These are phyloP conservation scores for Trametes polyzona DNA, from an alignment of 1,284 basidiomycete species.

Conservation along the genomic window DNA sequence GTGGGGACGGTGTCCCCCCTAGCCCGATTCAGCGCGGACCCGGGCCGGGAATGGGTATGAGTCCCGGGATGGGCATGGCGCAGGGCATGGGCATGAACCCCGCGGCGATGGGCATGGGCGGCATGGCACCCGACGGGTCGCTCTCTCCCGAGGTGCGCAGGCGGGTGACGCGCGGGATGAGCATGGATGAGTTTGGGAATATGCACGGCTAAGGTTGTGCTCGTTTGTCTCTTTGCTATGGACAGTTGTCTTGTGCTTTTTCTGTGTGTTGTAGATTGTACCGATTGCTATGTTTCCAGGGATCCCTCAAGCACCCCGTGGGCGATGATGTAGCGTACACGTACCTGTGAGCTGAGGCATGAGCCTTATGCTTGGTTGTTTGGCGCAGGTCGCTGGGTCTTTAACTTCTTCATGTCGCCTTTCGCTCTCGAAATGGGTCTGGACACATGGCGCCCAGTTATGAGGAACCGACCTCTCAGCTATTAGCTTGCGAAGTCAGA, in stretches of 20 bases:
- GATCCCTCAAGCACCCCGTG: too few species aligned
- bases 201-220: slow-evolving; percentile 25
- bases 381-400: too few species aligned
- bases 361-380: too few species aligned
- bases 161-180: slow-evolving; percentile 31
- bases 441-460: too few species aligned
- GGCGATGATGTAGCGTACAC: too few species aligned
- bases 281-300: too few species aligned
- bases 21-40: slow-evolving; percentile 37
- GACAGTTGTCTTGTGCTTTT: neutral
- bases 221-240: neutral
- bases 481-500: too few species aligned
- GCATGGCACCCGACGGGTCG: slow-evolving; percentile 22
- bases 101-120: slow-evolving; percentile 29
- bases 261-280: slow-evolving; percentile 2
- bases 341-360: too few species aligned
- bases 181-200: slow-evolving; percentile 30
- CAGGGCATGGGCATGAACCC: slow-evolving; percentile 32
- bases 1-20: slow-evolving; percentile 22
- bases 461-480: too few species aligned
- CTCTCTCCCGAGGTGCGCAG: slow-evolving; percentile 30
- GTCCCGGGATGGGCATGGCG: slow-evolving; percentile 35
- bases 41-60: slow-evolving; percentile 29
- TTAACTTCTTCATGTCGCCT: too few species aligned
- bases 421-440: too few species aligned